phyloP scores from a whole-genome alignment of 2,329 filamentous ascomycete species.

The Alternaria hordeiaustralica region DNA sequence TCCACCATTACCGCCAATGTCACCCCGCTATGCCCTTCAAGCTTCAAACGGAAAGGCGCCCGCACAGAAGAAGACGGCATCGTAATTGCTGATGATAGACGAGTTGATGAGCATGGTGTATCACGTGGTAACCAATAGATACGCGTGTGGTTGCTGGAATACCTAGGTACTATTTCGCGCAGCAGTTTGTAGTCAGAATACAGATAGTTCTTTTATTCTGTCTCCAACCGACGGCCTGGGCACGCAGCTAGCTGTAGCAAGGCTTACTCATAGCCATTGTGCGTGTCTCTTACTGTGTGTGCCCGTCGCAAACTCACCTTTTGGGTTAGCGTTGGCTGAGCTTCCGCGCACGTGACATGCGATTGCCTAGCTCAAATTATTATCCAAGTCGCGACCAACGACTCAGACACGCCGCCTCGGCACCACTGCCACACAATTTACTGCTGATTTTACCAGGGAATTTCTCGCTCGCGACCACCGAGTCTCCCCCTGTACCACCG shows the following conservation, averaged over 20 bases:
- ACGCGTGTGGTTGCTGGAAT: not conserved
- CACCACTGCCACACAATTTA: not conserved
- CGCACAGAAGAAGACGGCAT: not conserved
- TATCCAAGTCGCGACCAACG: conserved; percentile 20
- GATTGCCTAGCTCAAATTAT: conserved; percentile 20
- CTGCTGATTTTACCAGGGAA: not conserved
- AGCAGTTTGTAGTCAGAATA: not conserved
- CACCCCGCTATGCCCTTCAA: conserved; percentile 20
- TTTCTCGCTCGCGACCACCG: not conserved
- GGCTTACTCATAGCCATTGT: not conserved
- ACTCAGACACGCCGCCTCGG: not conserved
- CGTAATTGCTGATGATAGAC: not conserved
- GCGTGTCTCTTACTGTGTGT: not conserved
- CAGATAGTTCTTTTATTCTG: not conserved
- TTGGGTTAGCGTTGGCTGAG: conserved; percentile 22
- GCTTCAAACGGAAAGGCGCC: conserved; percentile 26
- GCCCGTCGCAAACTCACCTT: conserved; percentile 27
- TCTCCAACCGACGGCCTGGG: not conserved
- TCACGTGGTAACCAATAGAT: not conserved
- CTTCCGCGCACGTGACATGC: conserved; percentile 25
- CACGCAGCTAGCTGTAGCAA: not conserved
- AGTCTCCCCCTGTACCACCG: no score
- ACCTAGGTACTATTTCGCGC: not conserved
- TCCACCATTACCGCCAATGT: conserved; percentile 37
- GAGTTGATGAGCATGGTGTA: not conserved